Evolutionary conservation across 345 rosid genomes (phyloP), one percentile per base, ranked within the genome.

Genomic region (Citropsis articulata): DNA sequence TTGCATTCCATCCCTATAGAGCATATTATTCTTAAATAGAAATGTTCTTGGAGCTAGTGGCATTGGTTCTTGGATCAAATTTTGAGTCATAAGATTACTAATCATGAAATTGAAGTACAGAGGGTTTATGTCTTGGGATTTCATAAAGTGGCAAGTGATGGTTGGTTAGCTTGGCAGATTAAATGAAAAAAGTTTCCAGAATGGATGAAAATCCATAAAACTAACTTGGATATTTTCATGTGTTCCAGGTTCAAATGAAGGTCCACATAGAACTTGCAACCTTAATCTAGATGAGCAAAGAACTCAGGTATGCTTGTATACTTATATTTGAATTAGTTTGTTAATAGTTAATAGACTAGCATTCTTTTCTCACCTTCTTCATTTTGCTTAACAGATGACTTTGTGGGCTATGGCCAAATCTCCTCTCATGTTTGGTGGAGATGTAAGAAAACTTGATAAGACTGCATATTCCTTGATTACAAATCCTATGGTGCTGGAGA

Each of bases 401-500:
- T 85, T 93, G 91, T 95, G 99, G 99, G 87, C 90, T 35, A 92
- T 95, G 61, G 97, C 92, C 55, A 95, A 86, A 88, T 93, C 99
- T 16, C 98, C 99, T 75, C 90, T 95, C 38, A 90, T 95, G 94
- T 93, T 90, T 79, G 99, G 98, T 69, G 99, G 99, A 79, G 99
- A 93, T 80, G 82, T 89, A 68, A 86, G 93, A 84, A 90, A 85
- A 30, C 89, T 95, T n/a, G 95, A 93, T 72, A 84, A 83, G 5
- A 24, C 85, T 48, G 92, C 98, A 38, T 88, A 82, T 77, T 76
- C 62, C 82, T 79, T 95, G 69, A 92, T 95, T 68, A 87, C 99
- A 77, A 87, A 95, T 74, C 97, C 97, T 56, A 86, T 84, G 0
- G 33, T 89, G 38, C 90, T 95, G 72, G 91, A 91, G 79, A 91